These are phyloP conservation scores for Ilex paraguariensis DNA, from an alignment of 305 asterid genomes.

Conservation along the genomic window DNA sequence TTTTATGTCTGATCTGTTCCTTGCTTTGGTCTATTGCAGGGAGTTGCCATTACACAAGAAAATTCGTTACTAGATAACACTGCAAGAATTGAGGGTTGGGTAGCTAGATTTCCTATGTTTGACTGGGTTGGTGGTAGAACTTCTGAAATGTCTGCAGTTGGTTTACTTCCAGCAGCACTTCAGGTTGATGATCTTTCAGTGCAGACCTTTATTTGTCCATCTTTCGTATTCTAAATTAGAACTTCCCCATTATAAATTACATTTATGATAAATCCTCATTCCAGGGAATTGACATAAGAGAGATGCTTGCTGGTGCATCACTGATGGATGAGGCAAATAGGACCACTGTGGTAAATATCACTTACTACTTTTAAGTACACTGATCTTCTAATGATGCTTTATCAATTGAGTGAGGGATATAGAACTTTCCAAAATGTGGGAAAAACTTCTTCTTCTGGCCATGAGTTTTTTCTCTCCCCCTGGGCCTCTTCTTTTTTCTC, in stretches of 20 bases:
- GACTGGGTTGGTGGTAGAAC: conserved; percentile 99
- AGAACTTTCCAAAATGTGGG: too few relatives aligned
- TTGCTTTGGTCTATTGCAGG: conserved; percentile 41
- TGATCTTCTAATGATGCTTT: too few relatives aligned
- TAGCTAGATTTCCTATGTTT: conserved; percentile 95
- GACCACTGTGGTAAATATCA: conserved; percentile 41
- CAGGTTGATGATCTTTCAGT: conserved; percentile 51
- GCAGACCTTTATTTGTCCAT: not conserved
- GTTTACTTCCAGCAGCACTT: conserved; percentile 97
- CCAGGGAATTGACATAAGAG: conserved; percentile 83
- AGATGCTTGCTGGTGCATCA: conserved; percentile 97
- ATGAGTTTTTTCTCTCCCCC: too few relatives aligned
- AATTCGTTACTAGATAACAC: conserved; percentile 96
- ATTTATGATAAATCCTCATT: conserved; percentile 3
- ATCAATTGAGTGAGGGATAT: too few relatives aligned
- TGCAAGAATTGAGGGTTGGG: conserved; percentile 96
- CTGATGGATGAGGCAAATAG: conserved; percentile 93
- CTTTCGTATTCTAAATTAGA: not conserved
- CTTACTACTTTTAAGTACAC: not conserved
- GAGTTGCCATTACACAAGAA: conserved; percentile 98
- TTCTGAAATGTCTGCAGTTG: conserved; percentile 99
- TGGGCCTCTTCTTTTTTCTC: too few relatives aligned
- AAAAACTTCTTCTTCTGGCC: too few relatives aligned
- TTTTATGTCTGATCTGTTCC: conserved; percentile 7
- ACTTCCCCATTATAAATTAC: not conserved